Evolutionary conservation across 352 stramenopile genomes (phyloP), one percentile per base, ranked within the genome.

Genomic region (Phytophthora pini): DNA sequence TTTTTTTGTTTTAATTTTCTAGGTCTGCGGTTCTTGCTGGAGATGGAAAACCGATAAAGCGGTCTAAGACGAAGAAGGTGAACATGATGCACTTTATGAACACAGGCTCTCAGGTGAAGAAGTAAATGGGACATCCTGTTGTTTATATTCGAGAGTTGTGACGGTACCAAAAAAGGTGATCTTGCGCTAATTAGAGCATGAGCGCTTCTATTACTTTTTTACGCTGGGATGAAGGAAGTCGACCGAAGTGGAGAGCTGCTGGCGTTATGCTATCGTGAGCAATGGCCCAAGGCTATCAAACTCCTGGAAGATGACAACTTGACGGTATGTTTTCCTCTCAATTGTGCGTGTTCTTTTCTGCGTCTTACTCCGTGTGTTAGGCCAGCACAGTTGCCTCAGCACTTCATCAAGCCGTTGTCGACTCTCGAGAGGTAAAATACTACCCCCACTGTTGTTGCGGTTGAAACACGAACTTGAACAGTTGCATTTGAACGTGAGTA

Each of bases 31-130:
- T 82, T 47, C 50, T 72, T 39, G 34, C 63, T 20, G 68, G 48
- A 46, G 50, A 73, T 48, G 57, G 57, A 34, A 72, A 74, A 49
- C 49, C 57, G n/a, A 20, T 70, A 8, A 66, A 59, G 29, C 58
- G 60, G 34, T 10, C 61, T 3, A 89, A 88, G 36, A 54, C 38
- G 0, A 92, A 90, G 62, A 90, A 82, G 48, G 76, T 93, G 52
- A 77, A 93, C 63, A 92, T 93, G 85, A 92, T 93, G 7, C 85
- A 87, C 43, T 93, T 93, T 52, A 92, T 92, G 85, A 89, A 63
- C 50, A 70, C 70, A 6, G 78, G 77, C 3, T 64, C 73, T 26
- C 63, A 73, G 41, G 31, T 54, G 20, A 71, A 72, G 39, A 70
- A 76, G 34, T 70, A 54, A 36, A 62, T 45, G 11, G 10, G 15